Conservation (phyloP, 2,329 filamentous ascomycete species). For the Emmonsiellopsis sp. region DNA sequence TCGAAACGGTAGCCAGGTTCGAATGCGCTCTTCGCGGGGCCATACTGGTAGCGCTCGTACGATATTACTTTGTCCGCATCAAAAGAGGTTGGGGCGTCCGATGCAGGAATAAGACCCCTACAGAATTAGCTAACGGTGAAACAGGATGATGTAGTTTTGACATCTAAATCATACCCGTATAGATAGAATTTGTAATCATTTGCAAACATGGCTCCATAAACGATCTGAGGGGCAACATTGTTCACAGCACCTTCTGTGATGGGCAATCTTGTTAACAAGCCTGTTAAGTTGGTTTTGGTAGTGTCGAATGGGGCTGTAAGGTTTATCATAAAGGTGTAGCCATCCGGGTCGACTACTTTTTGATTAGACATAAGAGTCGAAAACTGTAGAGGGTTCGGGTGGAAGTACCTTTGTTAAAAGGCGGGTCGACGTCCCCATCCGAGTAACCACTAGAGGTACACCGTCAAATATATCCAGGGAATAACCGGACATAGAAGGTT, state of each 20-base stretch:
- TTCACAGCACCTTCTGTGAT: constrained; percentile 42
- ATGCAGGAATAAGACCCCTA: constrained; percentile 38
- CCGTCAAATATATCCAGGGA: not conserved
- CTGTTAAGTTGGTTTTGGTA: constrained; percentile 42
- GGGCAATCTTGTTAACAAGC: constrained; percentile 39
- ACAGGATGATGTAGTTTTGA: not conserved
- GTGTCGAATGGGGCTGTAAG: constrained; percentile 49
- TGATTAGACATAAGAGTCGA: not conserved
- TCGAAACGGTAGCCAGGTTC: constrained; percentile 33
- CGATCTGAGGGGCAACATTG: constrained; percentile 46
- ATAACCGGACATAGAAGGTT: not conserved
- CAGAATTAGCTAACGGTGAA: not conserved
- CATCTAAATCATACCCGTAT: constrained; percentile 43
- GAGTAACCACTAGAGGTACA: constrained; percentile 27
- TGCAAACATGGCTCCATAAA: constrained; percentile 55
- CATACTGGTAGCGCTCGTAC: constrained; percentile 49
- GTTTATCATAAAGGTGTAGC: constrained; percentile 49
- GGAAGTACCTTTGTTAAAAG: not conserved
- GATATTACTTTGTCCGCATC: constrained; percentile 35
- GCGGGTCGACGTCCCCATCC: constrained; percentile 27
- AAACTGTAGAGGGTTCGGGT: not conserved
- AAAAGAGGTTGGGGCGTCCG: constrained; percentile 29
- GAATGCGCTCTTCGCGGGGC: constrained; percentile 35
- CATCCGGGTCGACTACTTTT: constrained; percentile 41
- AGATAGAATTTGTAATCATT: constrained; percentile 56